Evolutionary conservation across 2,329 filamentous ascomycete genomes (phyloP).

Genomic region (Dothideomycetidae sp.): DNA sequence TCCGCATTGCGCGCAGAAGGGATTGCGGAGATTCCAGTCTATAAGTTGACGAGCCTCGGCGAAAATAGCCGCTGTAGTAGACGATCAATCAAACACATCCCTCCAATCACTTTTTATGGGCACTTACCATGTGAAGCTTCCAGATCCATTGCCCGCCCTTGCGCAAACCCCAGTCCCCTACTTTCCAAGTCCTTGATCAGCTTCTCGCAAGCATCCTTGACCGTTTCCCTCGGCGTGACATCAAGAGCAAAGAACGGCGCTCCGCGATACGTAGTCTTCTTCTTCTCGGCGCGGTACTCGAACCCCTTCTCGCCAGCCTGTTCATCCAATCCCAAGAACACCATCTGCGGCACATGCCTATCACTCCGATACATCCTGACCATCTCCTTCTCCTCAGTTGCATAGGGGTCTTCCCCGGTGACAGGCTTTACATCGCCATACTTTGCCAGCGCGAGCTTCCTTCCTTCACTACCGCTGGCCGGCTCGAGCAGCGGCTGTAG

Average conservation of each 20-base stretch:
- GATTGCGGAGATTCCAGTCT: conserved; percentile 90
- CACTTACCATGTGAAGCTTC: conserved; percentile 45
- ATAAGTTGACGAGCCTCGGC: conserved; percentile 76
- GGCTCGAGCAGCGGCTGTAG: conserved; percentile 55
- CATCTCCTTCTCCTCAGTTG: conserved; percentile 54
- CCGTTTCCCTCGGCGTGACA: conserved; percentile 51
- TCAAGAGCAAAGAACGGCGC: conserved; percentile 82
- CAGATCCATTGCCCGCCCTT: conserved; percentile 50
- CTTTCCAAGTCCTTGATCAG: conserved; percentile 47
- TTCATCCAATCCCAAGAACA: conserved; percentile 80
- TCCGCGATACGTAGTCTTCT: conserved; percentile 55
- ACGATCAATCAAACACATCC: neutral
- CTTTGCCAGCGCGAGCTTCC: conserved; percentile 50
- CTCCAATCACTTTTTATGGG: neutral
- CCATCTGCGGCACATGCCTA: conserved; percentile 50
- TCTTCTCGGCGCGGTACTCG: conserved; percentile 40
- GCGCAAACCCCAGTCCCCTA: conserved; percentile 49
- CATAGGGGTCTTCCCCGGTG: conserved; percentile 58
- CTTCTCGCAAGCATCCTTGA: conserved; percentile 47
- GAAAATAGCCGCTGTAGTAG: conserved; percentile 61
- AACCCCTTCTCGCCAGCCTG: conserved; percentile 25
- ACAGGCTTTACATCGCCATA: conserved; percentile 56
- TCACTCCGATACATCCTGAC: conserved; percentile 62
- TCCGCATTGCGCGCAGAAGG: conserved; percentile 83
- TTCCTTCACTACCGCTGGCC: conserved; percentile 39